Evolutionary conservation across 192 early-diverging fungal species (phyloP), one percentile per base, ranked within the genome.

Genomic region (Entophlyctis luteolus): DNA sequence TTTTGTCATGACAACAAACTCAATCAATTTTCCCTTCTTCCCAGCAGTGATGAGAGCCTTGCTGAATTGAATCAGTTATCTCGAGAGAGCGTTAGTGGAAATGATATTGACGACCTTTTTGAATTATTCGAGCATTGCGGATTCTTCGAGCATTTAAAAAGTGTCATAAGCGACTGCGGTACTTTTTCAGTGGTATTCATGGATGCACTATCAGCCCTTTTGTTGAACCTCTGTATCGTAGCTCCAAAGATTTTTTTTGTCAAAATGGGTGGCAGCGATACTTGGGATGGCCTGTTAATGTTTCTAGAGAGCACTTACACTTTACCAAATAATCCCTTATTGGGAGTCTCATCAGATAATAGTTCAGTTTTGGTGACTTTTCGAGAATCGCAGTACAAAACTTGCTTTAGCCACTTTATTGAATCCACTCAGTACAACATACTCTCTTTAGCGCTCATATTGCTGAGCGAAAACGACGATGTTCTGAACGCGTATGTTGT

Each of bases 141-240:
- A 36, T 77, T 77, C 59, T 76, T 76, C 36, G 75, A 75, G n/a
- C 73, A 55, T 12, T 2, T 76, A 5, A 16, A 37, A 34, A 53
- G 20, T 4, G 23, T 56, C n/a, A 22, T 48, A 31, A 48, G 0
- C n/a, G 72, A 45, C 3, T 76, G 45, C 31, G 39, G 36, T 31
- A 56, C 31, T 36, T 55, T 32, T 36, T 23, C 50, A 10, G 39
- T 59, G 25, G 28, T 55, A n/a, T 77, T 72, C 48, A 67, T 71
- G 62, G 52, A 65, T 27, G 74, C 74, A 22, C 32, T 76, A 48
- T 47, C 72, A 34, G 71, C 60, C 8, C 36, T 76, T n/a, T 32
- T 76, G 10, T 25, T 76, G 46, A 77, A 72, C 33, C 67, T 76
- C 32, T 33, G n/a, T 18, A 76, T 76, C 23, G 31, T 76, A 33